Percentiles rank a stretch among this genome's conserved stretches.
Evolutionary conservation across 2,329 filamentous ascomycete genomes (phyloP).

Genomic region (Trichoderma aggressivum): DNA sequence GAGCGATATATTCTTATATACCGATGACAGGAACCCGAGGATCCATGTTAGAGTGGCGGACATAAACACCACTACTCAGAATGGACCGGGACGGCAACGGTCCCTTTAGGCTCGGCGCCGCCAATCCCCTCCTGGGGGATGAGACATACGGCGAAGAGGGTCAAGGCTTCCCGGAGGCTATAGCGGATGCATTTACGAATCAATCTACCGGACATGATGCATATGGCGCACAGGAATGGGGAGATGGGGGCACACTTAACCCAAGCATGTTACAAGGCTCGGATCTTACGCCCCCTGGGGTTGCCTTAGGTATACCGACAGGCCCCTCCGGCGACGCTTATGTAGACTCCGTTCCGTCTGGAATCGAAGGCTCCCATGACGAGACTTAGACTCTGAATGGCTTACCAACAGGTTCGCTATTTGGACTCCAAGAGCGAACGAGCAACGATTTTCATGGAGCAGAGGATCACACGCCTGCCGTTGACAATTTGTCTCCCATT

Average conservation of each 20-base stretch:
- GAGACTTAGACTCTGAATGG: slow-evolving; percentile 2
- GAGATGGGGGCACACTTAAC: not conserved
- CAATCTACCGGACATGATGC: not conserved
- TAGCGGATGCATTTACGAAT: not conserved
- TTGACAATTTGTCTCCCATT: not conserved
- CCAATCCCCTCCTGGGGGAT: slow-evolving; percentile 2
- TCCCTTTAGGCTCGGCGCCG: not conserved
- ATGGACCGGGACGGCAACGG: not conserved
- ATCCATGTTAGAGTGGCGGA: not conserved
- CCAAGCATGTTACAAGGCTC: not conserved
- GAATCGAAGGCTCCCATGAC: not conserved
- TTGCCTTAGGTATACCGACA: not conserved
- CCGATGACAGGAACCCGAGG: not conserved
- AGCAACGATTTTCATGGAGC: not conserved
- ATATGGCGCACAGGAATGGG: not conserved
- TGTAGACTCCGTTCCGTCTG: not conserved
- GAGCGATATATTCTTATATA: not conserved
- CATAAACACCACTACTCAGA: not conserved
- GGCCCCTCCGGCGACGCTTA: too few relatives aligned
- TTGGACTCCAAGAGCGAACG: not conserved
- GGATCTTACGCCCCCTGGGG: not conserved
- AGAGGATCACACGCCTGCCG: not conserved
- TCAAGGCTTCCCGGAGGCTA: too few relatives aligned
- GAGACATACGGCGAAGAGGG: not conserved
- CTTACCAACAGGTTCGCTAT: not conserved